A percentile compares a stretch with the other conserved stretches of the same genome.
Evolutionary conservation across 768 basidiomycete genomes (phyloP).

Genomic region (Pleurotus pulmonarius): DNA sequence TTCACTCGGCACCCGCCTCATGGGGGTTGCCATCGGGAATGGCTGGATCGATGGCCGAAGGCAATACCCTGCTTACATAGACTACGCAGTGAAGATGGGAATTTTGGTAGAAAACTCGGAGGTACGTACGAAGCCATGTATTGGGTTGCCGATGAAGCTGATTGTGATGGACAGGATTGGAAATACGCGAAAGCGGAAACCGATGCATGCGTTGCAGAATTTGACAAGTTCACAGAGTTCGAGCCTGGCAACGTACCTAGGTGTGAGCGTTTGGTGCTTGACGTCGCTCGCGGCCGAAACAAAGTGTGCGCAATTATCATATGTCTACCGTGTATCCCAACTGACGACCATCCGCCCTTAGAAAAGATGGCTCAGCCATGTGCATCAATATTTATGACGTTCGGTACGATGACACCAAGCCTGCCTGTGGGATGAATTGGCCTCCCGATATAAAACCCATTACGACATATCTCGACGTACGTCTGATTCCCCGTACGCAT

Average conservation of each 20-base stretch:
- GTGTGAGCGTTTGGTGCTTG: constrained; percentile 59
- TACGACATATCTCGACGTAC: constrained; percentile 74
- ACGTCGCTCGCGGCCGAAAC: constrained; percentile 36
- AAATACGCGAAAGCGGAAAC: constrained; percentile 52
- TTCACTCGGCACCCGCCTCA: constrained; percentile 55
- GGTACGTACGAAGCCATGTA: constrained; percentile 30
- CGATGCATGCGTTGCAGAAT: constrained; percentile 54
- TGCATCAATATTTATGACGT: constrained; percentile 97
- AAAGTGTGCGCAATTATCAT: constrained; percentile 29
- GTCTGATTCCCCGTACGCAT: constrained; percentile 23
- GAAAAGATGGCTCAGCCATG: constrained; percentile 63
- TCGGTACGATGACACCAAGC: constrained; percentile 77
- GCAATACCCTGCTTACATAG: constrained; percentile 89
- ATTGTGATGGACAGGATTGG: constrained; percentile 44
- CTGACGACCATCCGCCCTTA: constrained; percentile 21
- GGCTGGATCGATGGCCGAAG: constrained; percentile 92
- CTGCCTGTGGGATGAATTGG: constrained; percentile 98
- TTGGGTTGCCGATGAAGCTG: not conserved
- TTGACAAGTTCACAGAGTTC: constrained; percentile 31
- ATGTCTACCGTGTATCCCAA: not conserved
- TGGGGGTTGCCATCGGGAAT: constrained; percentile 90
- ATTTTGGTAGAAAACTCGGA: constrained; percentile 69
- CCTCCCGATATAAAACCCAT: constrained; percentile 80
- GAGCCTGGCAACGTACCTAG: constrained; percentile 52
- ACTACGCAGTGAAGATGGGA: constrained; percentile 78